Evolutionary conservation across 441 rosid species (phyloP).

Genomic region (Corymbia citriodora): DNA sequence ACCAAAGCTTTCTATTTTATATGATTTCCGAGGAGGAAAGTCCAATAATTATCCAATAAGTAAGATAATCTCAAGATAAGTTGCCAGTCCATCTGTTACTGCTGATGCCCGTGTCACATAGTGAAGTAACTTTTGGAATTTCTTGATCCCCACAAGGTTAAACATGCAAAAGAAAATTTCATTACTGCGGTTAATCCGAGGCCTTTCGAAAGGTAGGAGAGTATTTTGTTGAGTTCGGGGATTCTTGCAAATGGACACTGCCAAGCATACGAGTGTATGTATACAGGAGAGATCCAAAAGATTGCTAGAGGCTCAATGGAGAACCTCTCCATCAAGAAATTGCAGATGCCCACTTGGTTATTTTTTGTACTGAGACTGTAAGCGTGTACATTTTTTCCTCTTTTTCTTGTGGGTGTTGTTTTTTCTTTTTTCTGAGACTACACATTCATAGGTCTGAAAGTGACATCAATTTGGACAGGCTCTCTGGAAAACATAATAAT

Average conservation of each 20-base stretch:
- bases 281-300: conserved; percentile 1
- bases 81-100: conserved; percentile 1
- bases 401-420: conserved; percentile 21
- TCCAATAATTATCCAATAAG: background rate
- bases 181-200: background rate
- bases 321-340: conserved; percentile 12
- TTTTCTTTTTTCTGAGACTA: conserved; percentile 9
- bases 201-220: background rate
- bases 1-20: background rate
- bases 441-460: conserved; percentile 25
- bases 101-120: background rate
- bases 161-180: background rate
- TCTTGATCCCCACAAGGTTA: background rate
- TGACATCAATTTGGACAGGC: conserved; percentile 23
- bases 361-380: background rate
- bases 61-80: background rate
- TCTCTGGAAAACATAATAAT: conserved; percentile 40
- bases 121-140: background rate
- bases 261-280: background rate
- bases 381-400: background rate
- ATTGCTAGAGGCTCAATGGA: background rate
- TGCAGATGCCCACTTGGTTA: conserved; percentile 16
- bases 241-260: background rate
- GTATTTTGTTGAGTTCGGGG: conserved; percentile 1
- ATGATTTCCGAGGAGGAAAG: background rate